phyloP scores from a whole-genome alignment of 1,139 yeast species.

The Yamadazyma oceani region DNA sequence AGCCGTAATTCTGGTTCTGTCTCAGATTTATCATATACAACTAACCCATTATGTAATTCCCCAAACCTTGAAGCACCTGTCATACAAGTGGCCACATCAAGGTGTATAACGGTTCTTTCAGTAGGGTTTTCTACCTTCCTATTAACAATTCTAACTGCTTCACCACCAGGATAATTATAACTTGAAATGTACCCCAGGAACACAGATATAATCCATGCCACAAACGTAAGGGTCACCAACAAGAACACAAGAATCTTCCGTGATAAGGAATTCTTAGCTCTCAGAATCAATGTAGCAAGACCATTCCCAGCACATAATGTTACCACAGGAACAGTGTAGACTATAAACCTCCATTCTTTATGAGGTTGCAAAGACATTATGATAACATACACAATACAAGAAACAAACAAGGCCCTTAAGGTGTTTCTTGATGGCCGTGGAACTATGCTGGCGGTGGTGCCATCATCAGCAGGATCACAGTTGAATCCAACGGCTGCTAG shows the following conservation, averaged over 20 bases:
- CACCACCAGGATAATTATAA: conserved; percentile 88
- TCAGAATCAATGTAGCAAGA: conserved; percentile 33
- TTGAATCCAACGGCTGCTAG: conserved; percentile 45
- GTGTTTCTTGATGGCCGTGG: conserved; percentile 38
- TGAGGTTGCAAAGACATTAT: conserved; percentile 83
- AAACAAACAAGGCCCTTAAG: conserved; percentile 31
- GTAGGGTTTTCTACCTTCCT: conserved; percentile 28
- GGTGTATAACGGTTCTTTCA: conserved; percentile 47
- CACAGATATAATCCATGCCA: conserved; percentile 42
- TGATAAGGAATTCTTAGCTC: conserved; percentile 8
- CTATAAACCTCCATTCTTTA: conserved; percentile 91
- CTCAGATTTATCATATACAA: conserved; percentile 80
- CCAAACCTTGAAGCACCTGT: conserved; percentile 81
- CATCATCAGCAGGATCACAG: conserved; percentile 39
- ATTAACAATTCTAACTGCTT: conserved; percentile 60
- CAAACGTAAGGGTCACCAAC: conserved; percentile 26
- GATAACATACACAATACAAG: conserved; percentile 54
- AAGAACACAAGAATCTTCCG: conserved; percentile 26
- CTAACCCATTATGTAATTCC: conserved; percentile 43
- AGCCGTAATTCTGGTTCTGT: conserved; percentile 31
- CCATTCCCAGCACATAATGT: conserved; percentile 68
- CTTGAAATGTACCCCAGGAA: conserved; percentile 64
- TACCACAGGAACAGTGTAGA: conserved; percentile 71
- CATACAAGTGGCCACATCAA: conserved; percentile 85
- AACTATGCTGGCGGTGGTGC: conserved; percentile 15